Evolutionary conservation across 2,329 filamentous ascomycete species (phyloP), one percentile per base, ranked within the genome.

Genomic region (Epichloe glyceriae): DNA sequence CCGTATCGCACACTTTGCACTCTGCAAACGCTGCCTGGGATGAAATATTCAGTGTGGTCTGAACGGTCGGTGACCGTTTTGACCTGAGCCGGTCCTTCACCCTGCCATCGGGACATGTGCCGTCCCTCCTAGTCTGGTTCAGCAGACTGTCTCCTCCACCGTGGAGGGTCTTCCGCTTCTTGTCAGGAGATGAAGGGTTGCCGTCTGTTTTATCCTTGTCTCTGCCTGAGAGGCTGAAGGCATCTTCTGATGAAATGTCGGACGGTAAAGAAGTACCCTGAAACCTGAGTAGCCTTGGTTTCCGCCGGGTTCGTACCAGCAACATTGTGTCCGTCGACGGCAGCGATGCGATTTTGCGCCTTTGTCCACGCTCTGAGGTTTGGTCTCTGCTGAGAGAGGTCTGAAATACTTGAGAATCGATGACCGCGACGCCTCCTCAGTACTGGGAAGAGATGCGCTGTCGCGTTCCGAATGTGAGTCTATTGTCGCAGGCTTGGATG

Each of bases 31-130:
- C 59, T 3, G 69, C 66, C 26, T 67, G 63, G 1, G 64, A 61
- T 0, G 70, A 71, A 2, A 73, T 59, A 35, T 73, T 72, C n/a
- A 73, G 62, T 1, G 70, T 73, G 2, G 67, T 73, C 47, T 73
- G 70, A 1, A 72, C 59, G 1, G 57, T 54, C 2, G 63, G 50
- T 1, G 55, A 44, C 7, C 49, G 42, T 20, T 19, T 38, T 43
- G 44, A 42, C 14, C 35, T 14, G 17, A n/a, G 14, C 26, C 42
- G 26, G n/a, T 35, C 39, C 5, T 46, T 54, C 26, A 34, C 17
- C 46, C 53, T 53, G 20, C n/a, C 38, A 11, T 35, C 22, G 44
- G 8, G 22, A 4, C 26, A 33, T n/a, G 20, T 4, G 17, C 33
- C 22, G 1, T 43, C 34, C 10, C 34, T 51, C 17, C 10, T 41